Evolutionary conservation across 768 basidiomycete species (phyloP), one percentile per base, ranked within the genome.

Genomic region (Trametes gibbosa): DNA sequence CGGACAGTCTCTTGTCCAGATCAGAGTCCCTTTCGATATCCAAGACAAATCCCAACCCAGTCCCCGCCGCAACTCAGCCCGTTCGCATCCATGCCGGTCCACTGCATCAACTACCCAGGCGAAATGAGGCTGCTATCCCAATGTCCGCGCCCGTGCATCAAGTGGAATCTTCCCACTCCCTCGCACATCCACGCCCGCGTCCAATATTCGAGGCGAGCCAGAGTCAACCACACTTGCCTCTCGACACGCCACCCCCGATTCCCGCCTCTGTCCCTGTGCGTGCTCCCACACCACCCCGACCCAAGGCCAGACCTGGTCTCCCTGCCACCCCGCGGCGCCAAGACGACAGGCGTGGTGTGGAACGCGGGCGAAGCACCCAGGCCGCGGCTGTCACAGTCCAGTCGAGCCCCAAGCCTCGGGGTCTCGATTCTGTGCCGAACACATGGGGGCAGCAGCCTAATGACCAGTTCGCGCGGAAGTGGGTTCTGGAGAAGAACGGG

Each of bases 401-500:
- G 27, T n/a, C 39, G 14, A 59, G 52, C 40, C 51, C 52, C 3
- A 29, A 37, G 24, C 46, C n/a, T n/a, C n/a, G 45, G 39, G 46
- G 19, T 16, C 37, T 37, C 45, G 45, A 29, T 7, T 35, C 35
- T 35, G 45, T 16, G 19, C 37, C 52, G 24, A 50, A 39, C 34
- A 5, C 51, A 24, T 17, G 39, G n/a, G 19, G 29, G 52, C 49
- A 48, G 45, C 47, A 21, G 16, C n/a, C 50, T 16, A 32, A 19
- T n/a, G 50, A 39, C 13, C 37, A 41, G 34, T 48, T 39, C 43
- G 37, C 58, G 47, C 51, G 57, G 45, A 63, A 63, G 49, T 58
- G 56, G 62, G 57, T 58, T 54, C 42, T 63, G 25, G 62, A 63
- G 62, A 58, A 51, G 62, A 63, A 59, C 9, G 62, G 62, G 48